Evolutionary conservation across 2,329 filamentous ascomycete genomes (phyloP), one percentile per base, ranked within the genome.

Genomic region (Cercospora janseana): DNA sequence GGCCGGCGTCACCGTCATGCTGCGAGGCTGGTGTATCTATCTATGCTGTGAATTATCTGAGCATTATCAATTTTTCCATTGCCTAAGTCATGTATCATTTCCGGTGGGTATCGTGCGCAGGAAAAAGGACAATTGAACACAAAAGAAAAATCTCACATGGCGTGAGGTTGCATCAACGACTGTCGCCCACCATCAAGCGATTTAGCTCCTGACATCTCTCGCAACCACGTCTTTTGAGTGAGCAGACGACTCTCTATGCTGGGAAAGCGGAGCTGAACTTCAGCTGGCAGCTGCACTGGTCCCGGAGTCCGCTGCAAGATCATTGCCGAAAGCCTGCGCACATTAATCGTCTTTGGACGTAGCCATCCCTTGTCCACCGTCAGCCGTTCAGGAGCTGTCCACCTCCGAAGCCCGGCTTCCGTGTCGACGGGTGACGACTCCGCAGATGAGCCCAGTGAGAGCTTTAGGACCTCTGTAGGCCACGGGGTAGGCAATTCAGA

Each of bases 211-310:
- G 43, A 35, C 12, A 31, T 41, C 9, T 51, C 48, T 13, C 46
- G 31, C 26, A 51, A 12, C 29, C 32, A 51, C 16, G 40, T 41
- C 21, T 49, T 41, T 20, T 29, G 37, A n/a, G 46, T 43, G 6
- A 28, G 34, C 21, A 54, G 31, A 9, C 51, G 40, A 20, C 42
- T 42, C 12, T 50, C 51, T 12, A 54, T 46, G 31, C 51, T 54
- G 2, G 51, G 51, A 29, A 54, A 46, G 13, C 24, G 13, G 10
- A 54, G 26, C 12, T 46, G 28, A 6, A 46, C 20, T 20, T 45
- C 41, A 26, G 51, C 46, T 7, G 51, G 47, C 6, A 28, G 34
- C 43, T 15, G n/a, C 31, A n/a, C 15, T 46, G n/a, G n/a, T n/a
- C n/a, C n/a, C n/a, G n/a, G n/a, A n/a, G n/a, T n/a, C n/a, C n/a